Conservation (phyloP, 2,329 filamentous ascomycete species). For the Apiospora kogelbergensis region DNA sequence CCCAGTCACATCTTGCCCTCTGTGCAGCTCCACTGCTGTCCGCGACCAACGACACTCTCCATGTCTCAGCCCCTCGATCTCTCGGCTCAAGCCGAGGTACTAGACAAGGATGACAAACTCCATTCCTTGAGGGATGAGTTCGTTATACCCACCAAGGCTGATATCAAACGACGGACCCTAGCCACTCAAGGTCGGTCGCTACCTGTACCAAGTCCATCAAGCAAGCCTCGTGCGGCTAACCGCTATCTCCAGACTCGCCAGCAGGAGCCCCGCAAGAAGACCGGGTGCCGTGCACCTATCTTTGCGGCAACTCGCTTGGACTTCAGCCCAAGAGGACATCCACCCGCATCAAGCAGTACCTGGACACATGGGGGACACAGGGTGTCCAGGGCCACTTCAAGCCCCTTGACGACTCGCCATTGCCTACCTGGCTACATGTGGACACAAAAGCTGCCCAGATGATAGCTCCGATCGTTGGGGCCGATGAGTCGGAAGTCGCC, state of each 20-base stretch:
- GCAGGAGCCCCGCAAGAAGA: slow-evolving; percentile 21
- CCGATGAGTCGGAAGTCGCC: slow-evolving; percentile 66
- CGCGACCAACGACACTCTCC: background rate
- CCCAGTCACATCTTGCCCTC: background rate
- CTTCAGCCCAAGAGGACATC: slow-evolving; percentile 68
- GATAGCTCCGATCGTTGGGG: slow-evolving; percentile 72
- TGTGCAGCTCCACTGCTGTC: background rate
- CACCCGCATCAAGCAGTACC: slow-evolving; percentile 65
- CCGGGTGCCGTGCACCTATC: slow-evolving; percentile 55
- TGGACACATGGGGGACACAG: slow-evolving; percentile 74
- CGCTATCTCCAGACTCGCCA: slow-evolving; percentile 4
- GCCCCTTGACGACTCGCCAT: slow-evolving; percentile 59
- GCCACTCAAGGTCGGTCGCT: slow-evolving; percentile 17
- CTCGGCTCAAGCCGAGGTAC: slow-evolving; percentile 26
- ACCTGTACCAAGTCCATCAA: background rate
- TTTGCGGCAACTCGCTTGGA: slow-evolving; percentile 79
- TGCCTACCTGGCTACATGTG: slow-evolving; percentile 66
- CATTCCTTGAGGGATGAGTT: slow-evolving; percentile 30
- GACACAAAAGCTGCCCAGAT: slow-evolving; percentile 65
- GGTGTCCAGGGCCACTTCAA: slow-evolving; percentile 78
- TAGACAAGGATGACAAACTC: slow-evolving; percentile 28
- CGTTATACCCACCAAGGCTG: slow-evolving; percentile 29
- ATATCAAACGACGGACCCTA: slow-evolving; percentile 30
- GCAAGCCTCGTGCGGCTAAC: background rate
- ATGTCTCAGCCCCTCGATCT: slow-evolving; percentile 20